Conservation (phyloP, 1,284 basidiomycete species). For the Mycena sp. region DNA sequence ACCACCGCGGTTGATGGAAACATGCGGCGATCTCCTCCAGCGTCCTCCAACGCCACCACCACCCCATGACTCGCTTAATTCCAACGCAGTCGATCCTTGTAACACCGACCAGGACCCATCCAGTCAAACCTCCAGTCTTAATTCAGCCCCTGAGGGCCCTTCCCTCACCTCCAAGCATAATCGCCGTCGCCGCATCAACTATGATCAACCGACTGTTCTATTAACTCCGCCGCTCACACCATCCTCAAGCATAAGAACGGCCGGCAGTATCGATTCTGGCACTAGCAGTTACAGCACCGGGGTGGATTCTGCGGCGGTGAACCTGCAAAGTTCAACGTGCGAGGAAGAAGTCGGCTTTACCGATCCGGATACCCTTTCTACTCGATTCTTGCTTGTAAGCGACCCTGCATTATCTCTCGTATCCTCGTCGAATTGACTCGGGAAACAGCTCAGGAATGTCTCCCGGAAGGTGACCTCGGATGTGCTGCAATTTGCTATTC, state of each 20-base stretch:
- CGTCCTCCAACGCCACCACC: constrained; percentile 44
- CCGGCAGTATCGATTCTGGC: constrained; percentile 43
- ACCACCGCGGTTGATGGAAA: constrained; percentile 41
- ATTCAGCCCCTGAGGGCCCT: neutral
- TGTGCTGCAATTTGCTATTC: constrained; percentile 25
- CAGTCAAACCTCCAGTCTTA: too few species aligned
- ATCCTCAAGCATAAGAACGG: constrained; percentile 55
- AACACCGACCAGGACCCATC: constrained; percentile 1
- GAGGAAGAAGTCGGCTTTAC: constrained; percentile 18
- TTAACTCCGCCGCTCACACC: constrained; percentile 68
- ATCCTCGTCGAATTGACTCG: neutral
- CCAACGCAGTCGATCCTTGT: constrained; percentile 14
- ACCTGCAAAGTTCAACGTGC: neutral
- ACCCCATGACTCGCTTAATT: constrained; percentile 12
- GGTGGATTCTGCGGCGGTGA: constrained; percentile 7
- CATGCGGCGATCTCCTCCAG: constrained; percentile 36
- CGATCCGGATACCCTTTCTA: constrained; percentile 39
- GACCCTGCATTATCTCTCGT: neutral
- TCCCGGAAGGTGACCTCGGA: constrained; percentile 22
- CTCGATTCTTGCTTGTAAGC: constrained; percentile 57
- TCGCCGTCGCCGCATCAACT: constrained; percentile 24
- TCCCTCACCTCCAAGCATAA: neutral
- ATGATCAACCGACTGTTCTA: constrained; percentile 33
- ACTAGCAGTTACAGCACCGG: constrained; percentile 26
- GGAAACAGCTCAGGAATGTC: constrained; percentile 22